These are phyloP conservation scores for Trametes versicolor DNA, from an alignment of 1,284 basidiomycete species.

Conservation along the genomic window DNA sequence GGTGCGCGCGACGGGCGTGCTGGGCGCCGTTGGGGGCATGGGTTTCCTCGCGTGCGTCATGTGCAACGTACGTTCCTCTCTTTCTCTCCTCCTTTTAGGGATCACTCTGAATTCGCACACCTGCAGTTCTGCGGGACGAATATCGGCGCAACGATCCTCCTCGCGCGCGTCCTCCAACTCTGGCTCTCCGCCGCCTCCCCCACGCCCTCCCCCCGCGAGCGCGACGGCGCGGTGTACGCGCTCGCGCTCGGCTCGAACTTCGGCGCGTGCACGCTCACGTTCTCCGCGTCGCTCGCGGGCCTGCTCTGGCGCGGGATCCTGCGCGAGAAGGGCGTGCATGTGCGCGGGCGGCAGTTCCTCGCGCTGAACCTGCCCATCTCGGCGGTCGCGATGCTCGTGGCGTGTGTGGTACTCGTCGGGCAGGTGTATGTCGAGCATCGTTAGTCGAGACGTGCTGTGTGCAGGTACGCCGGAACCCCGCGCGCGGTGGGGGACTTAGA, in stretches of 20 bases:
- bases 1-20: slow-evolving; percentile 51
- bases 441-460: too few species aligned
- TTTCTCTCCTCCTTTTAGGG: neutral
- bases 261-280: slow-evolving; percentile 92
- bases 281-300: slow-evolving; percentile 91
- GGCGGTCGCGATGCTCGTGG: slow-evolving; percentile 41
- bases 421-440: slow-evolving; percentile 31
- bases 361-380: slow-evolving; percentile 67
- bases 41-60: slow-evolving; percentile 68
- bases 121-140: slow-evolving; percentile 87
- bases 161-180: slow-evolving; percentile 68
- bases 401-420: slow-evolving; percentile 41
- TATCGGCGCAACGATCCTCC: slow-evolving; percentile 94
- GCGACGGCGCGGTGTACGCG: slow-evolving; percentile 59
- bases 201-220: slow-evolving; percentile 33
- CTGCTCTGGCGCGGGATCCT: slow-evolving; percentile 89
- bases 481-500: too few species aligned
- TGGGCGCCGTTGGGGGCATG: slow-evolving; percentile 59
- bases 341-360: slow-evolving; percentile 78
- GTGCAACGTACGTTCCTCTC: slow-evolving; percentile 72
- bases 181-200: slow-evolving; percentile 43
- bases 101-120: neutral
- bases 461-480: too few species aligned
- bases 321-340: slow-evolving; percentile 77
- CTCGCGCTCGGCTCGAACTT: slow-evolving; percentile 90